phyloP scores from a whole-genome alignment of 208 protist species.

The Wallacemonas collosoma region DNA sequence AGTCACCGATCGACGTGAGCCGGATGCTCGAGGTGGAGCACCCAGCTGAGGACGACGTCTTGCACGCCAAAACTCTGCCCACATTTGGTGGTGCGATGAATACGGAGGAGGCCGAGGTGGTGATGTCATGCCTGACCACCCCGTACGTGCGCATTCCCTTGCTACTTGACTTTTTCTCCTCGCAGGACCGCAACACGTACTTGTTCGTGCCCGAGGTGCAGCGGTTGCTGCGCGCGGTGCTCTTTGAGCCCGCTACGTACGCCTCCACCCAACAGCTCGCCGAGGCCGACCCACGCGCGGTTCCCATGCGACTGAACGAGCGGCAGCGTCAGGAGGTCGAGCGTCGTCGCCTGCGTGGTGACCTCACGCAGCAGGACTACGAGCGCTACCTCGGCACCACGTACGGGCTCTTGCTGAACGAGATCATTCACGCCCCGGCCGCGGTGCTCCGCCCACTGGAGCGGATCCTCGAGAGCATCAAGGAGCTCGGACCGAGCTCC shows the following conservation, averaged over 20 bases:
- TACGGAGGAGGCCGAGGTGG: conserved; percentile 76
- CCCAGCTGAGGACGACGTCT: conserved; percentile 87
- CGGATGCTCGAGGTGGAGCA: conserved; percentile 51
- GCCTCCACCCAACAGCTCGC: conserved; percentile 32
- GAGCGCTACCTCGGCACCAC: conserved; percentile 72
- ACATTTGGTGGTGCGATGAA: conserved; percentile 74
- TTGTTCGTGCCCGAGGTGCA: conserved; percentile 62
- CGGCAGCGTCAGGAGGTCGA: conserved; percentile 48
- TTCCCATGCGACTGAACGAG: conserved; percentile 68
- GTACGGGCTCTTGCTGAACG: conserved; percentile 87
- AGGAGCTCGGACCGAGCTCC: conserved; percentile 61
- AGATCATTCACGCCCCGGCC: conserved; percentile 63
- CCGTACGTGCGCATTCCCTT: conserved; percentile 88
- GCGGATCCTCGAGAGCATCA: conserved; percentile 45
- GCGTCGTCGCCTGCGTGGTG: conserved; percentile 34
- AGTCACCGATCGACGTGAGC: conserved; percentile 74
- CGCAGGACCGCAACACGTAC: conserved; percentile 82
- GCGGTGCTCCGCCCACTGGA: conserved; percentile 55
- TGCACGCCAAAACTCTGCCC: conserved; percentile 73
- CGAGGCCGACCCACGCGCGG: conserved; percentile 38
- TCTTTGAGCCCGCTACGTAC: conserved; percentile 92
- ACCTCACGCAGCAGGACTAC: conserved; percentile 34
- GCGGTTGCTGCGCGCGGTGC: conserved; percentile 77
- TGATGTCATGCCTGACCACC: conserved; percentile 86
- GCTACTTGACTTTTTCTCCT: conserved; percentile 86